Conservation (phyloP, 106 monocot species). For the Dioscorea dumetorum region DNA sequence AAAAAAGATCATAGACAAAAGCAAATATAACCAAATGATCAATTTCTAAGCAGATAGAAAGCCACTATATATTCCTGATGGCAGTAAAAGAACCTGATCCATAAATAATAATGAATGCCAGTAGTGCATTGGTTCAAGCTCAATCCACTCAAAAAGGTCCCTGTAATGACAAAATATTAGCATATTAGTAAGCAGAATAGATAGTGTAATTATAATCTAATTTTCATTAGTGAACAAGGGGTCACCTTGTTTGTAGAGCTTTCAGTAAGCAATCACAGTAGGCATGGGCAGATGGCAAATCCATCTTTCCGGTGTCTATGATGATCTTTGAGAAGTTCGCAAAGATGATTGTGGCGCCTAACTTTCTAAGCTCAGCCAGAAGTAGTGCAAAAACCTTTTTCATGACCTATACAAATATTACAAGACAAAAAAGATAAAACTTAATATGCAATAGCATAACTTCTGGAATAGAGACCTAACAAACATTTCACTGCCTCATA, state of each 20-base stretch:
- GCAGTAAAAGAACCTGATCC: slow-evolving; percentile 64
- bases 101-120: slow-evolving; percentile 93
- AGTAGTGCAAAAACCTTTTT: slow-evolving; percentile 79
- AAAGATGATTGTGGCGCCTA: slow-evolving; percentile 81
- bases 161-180: slow-evolving; percentile 20
- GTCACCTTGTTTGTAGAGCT: slow-evolving; percentile 71
- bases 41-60: too few species aligned
- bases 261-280: slow-evolving; percentile 85
- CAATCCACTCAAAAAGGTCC: slow-evolving; percentile 98
- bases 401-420: slow-evolving; percentile 58
- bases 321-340: slow-evolving; percentile 89
- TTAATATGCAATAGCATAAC: background rate
- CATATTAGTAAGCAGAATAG: too few species aligned
- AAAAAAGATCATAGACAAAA: background rate
- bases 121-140: slow-evolving; percentile 78
- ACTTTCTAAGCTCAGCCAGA: slow-evolving; percentile 66
- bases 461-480: too few species aligned
- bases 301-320: slow-evolving; percentile 86
- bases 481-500: too few species aligned
- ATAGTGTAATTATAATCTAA: too few species aligned
- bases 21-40: background rate
- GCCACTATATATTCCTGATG: background rate
- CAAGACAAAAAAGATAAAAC: background rate
- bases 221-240: too few species aligned
- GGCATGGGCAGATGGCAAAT: slow-evolving; percentile 63